Conservation (phyloP, 495 filamentous ascomycete species). For the Cercophora newfieldiana region DNA sequence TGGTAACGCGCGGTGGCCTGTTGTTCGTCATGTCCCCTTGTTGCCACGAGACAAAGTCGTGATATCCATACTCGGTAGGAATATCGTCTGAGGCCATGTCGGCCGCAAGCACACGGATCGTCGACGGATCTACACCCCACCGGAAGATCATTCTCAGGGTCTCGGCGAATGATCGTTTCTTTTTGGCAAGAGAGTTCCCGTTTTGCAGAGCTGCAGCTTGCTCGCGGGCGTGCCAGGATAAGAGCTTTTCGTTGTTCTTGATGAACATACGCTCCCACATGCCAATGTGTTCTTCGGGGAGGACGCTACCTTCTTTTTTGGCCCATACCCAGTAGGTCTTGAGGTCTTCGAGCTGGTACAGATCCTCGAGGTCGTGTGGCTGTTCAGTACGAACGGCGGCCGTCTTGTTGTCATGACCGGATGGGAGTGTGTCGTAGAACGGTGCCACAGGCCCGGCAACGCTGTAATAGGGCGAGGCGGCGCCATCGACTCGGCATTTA, state of each 20-base stretch:
- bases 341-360: not conserved
- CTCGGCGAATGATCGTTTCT: not conserved
- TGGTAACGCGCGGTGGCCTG: not conserved
- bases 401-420: not conserved
- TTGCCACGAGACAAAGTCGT: not conserved
- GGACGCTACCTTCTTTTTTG: not conserved
- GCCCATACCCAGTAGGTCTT: not conserved
- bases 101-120: not conserved
- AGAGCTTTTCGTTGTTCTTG: not conserved
- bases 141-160: not conserved
- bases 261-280: constrained; percentile 1
- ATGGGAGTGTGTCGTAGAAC: not conserved
- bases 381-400: not conserved
- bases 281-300: not conserved
- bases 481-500: not conserved
- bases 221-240: not conserved
- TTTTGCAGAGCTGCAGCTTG: not conserved
- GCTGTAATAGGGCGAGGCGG: not conserved
- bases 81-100: not conserved
- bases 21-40: not conserved
- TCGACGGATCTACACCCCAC: not conserved
- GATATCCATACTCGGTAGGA: not conserved
- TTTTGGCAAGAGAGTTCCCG: not conserved
- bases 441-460: constrained; percentile 2
- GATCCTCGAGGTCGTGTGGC: not conserved